These are phyloP conservation scores for Hibiscus syriacus DNA, from an alignment of 345 rosid genomes.

Conservation along the genomic window DNA sequence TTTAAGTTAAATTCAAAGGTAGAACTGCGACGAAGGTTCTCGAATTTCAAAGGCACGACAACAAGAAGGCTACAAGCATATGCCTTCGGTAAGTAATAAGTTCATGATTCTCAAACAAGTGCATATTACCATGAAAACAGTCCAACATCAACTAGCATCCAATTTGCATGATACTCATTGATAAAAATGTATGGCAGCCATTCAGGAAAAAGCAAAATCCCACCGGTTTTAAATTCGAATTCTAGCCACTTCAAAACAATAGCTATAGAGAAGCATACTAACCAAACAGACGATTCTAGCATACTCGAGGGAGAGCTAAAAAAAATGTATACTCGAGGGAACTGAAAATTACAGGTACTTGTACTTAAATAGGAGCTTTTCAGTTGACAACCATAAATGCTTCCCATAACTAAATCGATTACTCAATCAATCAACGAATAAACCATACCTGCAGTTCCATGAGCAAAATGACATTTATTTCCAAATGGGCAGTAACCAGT, in stretches of 20 bases:
- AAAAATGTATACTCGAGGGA: neutral
- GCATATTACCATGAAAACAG: neutral
- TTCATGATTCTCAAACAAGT: neutral
- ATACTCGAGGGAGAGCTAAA: neutral
- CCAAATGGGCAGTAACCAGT: slow-evolving; percentile 97
- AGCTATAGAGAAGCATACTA: neutral
- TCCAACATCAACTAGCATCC: neutral
- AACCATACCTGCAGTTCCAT: slow-evolving; percentile 69
- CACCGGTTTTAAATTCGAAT: too few species aligned
- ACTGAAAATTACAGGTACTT: neutral
- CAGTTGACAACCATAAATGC: neutral
- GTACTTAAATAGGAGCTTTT: slow-evolving; percentile 1
- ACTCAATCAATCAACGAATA: neutral
- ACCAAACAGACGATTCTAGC: neutral
- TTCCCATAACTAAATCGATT: neutral
- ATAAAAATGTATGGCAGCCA: too few species aligned
- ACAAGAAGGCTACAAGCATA: neutral
- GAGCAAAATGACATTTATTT: slow-evolving; percentile 94
- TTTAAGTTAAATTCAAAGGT: slow-evolving; percentile 7
- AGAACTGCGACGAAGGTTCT: neutral
- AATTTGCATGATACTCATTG: neutral
- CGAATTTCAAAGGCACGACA: neutral
- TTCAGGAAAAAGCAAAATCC: too few species aligned
- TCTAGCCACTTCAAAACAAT: neutral
- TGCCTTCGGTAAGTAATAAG: neutral